Base-by-base conservation (phyloP, 495 filamentous ascomycete species). In the Penicillium pulvis region DNA sequence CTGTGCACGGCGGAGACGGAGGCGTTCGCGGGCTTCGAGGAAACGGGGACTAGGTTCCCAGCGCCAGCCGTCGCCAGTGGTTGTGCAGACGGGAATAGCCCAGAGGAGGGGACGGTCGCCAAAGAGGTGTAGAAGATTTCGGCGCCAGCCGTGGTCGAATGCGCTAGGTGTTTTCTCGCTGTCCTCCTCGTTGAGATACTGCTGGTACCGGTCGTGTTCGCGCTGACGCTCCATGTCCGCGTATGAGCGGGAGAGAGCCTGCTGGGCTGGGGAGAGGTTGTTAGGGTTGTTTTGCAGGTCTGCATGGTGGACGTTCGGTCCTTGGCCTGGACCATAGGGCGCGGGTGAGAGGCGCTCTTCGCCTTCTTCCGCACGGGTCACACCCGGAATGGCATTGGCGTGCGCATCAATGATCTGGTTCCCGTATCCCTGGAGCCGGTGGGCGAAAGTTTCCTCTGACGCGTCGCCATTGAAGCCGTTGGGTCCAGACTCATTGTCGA, bases 31-130 rank as follows among this genome's bases (percentile, higher is more conserved):
- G 4, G 86, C 87, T 24, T 84, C 85, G 16, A 89, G 59, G 83
- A 91, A 94, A 57, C 81, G 82, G 1, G 76, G 72, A 42, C 85
- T 96, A 1, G 92, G 83, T 66, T 96, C 92, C 94, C 94, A 98
- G 63, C 74, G 83, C 92, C 92, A 98, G n/a, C 94, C 94, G 68
- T 98, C 91, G 10, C 93, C 93, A 0, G 83, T 87, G 0, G 91
- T 93, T 54, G 87, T 96, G 71, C 85, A 85, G 16, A 96, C 71
- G 0, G 94, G 95, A n/a, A 97, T 61, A 3, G 74, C 65, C 93
- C 94, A 97, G 6, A 91, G 76, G 31, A 83, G 71, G 11, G 85
- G 85, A 0, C 75, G 81, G 2, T 83, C 74, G 1, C 94, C 94
- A 60, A 98, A 96, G 11, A 98, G 80, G 68, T 94, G 88, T 4